phyloP scores from a whole-genome alignment of 768 basidiomycete species.

The Russula foetens region DNA sequence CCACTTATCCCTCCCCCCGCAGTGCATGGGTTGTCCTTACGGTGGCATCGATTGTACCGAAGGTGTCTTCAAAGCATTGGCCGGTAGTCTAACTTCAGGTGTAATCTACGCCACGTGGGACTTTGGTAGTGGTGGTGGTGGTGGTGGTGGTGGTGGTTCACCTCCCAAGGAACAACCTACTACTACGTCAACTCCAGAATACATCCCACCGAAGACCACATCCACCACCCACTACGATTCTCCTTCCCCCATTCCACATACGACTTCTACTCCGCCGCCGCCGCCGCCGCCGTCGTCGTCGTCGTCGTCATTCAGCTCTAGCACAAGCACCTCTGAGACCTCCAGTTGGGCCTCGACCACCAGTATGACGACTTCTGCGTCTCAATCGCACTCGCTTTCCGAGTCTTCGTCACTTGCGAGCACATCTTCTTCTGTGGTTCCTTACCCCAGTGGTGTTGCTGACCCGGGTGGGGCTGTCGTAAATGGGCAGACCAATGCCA shows the following conservation, averaged over 20 bases:
- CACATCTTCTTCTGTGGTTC: background rate
- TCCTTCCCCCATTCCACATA: background rate
- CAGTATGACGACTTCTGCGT: background rate
- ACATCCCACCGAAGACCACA: too few species aligned
- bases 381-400: background rate
- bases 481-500: background rate
- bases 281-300: background rate
- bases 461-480: background rate
- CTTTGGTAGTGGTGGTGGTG: conserved; percentile 20
- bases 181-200: too few species aligned
- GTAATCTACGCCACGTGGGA: conserved; percentile 36
- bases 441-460: background rate
- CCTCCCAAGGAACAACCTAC: too few species aligned
- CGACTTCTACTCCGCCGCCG: background rate
- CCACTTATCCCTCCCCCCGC: background rate
- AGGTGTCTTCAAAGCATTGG: conserved; percentile 39
- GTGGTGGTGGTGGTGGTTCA: too few species aligned
- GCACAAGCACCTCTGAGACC: background rate
- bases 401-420: background rate
- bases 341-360: background rate
- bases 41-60: conserved; percentile 41
- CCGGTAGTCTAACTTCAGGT: conserved; percentile 24
- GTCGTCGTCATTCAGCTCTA: background rate
- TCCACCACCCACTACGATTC: background rate
- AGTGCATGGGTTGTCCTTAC: conserved; percentile 35